phyloP scores from a whole-genome alignment of 495 filamentous ascomycete species.

The Friedmanniomyces endolithicus region DNA sequence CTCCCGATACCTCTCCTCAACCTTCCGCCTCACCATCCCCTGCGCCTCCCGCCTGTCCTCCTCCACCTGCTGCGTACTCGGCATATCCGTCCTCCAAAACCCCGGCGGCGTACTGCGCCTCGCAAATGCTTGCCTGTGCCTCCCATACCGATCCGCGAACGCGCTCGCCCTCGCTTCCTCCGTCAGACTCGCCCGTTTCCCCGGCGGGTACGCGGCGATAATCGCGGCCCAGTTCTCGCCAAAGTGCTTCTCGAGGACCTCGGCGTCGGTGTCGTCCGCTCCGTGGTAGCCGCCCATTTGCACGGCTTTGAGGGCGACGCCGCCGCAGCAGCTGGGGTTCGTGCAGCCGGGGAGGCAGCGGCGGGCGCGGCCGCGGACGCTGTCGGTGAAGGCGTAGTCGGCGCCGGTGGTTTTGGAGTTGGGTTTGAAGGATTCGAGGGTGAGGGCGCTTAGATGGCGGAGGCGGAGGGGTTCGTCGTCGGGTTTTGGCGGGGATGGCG shows the following conservation, averaged over 20 bases:
- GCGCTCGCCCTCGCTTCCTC: conserved; percentile 53
- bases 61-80: conserved; percentile 64
- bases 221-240: conserved; percentile 38
- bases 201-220: conserved; percentile 17
- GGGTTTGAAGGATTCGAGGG: conserved; percentile 60
- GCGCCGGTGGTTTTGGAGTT: conserved; percentile 68
- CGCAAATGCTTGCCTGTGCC: conserved; percentile 62
- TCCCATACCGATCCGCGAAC: conserved; percentile 60
- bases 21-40: conserved; percentile 43
- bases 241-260: conserved; percentile 53
- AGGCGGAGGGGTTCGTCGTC: conserved; percentile 20
- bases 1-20: conserved; percentile 66
- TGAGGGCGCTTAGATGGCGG: conserved; percentile 18
- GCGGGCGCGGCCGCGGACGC: conserved; percentile 63
- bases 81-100: conserved; percentile 84
- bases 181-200: conserved; percentile 45
- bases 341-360: conserved; percentile 69
- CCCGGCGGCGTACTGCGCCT: conserved; percentile 63
- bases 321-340: conserved; percentile 63
- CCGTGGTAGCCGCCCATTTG: conserved; percentile 30
- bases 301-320: conserved; percentile 53
- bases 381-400: conserved; percentile 60
- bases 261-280: conserved; percentile 36
- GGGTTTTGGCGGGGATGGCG: conserved; percentile 4
- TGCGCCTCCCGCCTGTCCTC: conserved; percentile 49